phyloP scores from a whole-genome alignment of 2,329 filamentous ascomycete genomes.

The Trichoderma sp. region DNA sequence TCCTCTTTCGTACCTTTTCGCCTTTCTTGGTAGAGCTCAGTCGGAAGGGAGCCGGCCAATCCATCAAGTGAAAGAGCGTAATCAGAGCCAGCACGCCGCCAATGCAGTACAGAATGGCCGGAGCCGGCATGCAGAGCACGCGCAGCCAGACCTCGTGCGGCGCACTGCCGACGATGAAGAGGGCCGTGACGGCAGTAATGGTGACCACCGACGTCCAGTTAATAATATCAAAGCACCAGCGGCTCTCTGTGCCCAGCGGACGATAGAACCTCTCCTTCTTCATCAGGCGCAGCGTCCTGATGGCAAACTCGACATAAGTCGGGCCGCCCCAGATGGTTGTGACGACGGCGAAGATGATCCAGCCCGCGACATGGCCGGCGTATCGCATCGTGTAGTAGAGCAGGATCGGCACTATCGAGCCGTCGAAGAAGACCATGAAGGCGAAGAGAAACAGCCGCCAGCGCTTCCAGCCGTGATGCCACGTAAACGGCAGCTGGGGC shows the following conservation, averaged over 20 bases:
- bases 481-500: conserved; percentile 47
- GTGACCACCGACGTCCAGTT: conserved; percentile 51
- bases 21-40: conserved; percentile 66
- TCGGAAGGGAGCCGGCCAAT: conserved; percentile 58
- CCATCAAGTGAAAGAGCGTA: conserved; percentile 41
- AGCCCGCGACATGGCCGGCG: conserved; percentile 44
- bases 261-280: conserved; percentile 53
- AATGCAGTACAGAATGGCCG: conserved; percentile 53
- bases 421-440: conserved; percentile 52
- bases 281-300: conserved; percentile 53
- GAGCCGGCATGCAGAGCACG: conserved; percentile 54
- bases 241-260: conserved; percentile 49
- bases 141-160: conserved; percentile 54
- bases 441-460: conserved; percentile 52
- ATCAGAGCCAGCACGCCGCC: conserved; percentile 48
- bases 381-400: conserved; percentile 56
- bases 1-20: conserved; percentile 36
- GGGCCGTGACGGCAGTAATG: conserved; percentile 53
- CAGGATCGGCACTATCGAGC: conserved; percentile 50
- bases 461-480: conserved; percentile 45
- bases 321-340: conserved; percentile 59
- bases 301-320: conserved; percentile 56
- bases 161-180: conserved; percentile 55
- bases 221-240: conserved; percentile 55
- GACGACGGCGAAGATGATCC: conserved; percentile 54